phyloP scores from a whole-genome alignment of 176 grass and related monocot genomes.

The Musa acuminata region DNA sequence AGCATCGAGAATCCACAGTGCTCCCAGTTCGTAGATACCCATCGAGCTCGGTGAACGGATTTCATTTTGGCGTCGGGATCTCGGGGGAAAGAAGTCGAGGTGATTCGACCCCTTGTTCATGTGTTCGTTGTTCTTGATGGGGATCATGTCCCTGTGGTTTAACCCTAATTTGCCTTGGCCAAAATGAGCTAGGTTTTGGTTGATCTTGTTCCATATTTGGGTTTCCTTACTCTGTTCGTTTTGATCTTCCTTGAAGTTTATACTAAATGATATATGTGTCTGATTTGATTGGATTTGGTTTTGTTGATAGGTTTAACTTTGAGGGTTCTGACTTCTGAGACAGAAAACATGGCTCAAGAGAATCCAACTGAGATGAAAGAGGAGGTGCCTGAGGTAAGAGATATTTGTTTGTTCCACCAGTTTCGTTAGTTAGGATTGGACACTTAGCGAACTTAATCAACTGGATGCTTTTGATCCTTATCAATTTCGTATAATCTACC shows the following conservation, averaged over 20 bases:
- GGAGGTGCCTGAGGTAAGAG: constrained; percentile 34
- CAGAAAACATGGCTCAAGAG: constrained; percentile 32
- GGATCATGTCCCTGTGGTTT: not conserved
- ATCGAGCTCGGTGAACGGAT: not conserved
- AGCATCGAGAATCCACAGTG: not conserved
- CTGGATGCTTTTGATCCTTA: not conserved
- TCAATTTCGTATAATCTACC: not conserved
- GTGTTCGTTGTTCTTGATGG: no score
- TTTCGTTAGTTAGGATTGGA: not conserved
- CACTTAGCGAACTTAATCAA: not conserved
- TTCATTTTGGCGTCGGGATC: not conserved
- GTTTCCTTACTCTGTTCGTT: not conserved
- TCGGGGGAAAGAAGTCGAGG: not conserved
- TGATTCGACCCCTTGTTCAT: not conserved
- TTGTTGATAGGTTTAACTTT: not conserved
- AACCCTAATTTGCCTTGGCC: not conserved
- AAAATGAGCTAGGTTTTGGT: not conserved
- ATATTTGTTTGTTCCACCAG: not conserved
- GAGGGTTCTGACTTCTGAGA: not conserved
- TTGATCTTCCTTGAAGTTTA: not conserved
- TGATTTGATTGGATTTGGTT: not conserved
- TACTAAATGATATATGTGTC: not conserved
- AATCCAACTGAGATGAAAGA: constrained; percentile 36
- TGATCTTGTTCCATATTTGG: not conserved
- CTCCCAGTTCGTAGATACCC: not conserved